Percentiles rank a stretch among this genome's conserved stretches.
These are phyloP conservation scores for Eutrema heterophyllum DNA, from an alignment of 345 rosid species.

Conservation along the genomic window DNA sequence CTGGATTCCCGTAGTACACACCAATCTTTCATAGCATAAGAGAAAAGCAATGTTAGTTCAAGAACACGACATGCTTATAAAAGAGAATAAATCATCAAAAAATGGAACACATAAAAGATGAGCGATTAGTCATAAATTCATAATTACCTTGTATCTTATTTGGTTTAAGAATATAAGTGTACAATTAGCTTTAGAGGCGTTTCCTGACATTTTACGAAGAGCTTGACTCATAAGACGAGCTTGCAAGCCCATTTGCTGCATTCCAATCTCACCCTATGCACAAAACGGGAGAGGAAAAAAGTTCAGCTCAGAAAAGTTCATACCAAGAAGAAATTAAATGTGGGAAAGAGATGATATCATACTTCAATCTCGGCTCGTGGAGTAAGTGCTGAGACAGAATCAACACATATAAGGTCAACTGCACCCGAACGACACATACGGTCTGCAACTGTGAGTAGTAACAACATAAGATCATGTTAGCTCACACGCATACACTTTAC, in stretches of 20 bases:
- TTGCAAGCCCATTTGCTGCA: slow-evolving; percentile 99
- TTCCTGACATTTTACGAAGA: slow-evolving; percentile 98
- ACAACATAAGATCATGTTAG: slow-evolving; percentile 20
- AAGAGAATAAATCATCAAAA: neutral
- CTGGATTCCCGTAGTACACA: slow-evolving; percentile 96
- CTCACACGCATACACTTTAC: neutral
- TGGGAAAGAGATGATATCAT: neutral
- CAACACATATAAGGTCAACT: slow-evolving; percentile 87
- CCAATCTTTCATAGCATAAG: slow-evolving; percentile 60
- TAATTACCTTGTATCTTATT: slow-evolving; percentile 82
- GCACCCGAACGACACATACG: slow-evolving; percentile 99
- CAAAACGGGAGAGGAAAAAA: neutral
- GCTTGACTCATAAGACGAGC: slow-evolving; percentile 99
- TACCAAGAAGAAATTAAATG: neutral
- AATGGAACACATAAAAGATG: neutral
- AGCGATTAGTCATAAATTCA: slow-evolving; percentile 5
- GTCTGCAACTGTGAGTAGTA: slow-evolving; percentile 68
- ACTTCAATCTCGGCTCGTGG: slow-evolving; percentile 99
- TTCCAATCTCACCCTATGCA: slow-evolving; percentile 91
- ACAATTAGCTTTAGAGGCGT: slow-evolving; percentile 99
- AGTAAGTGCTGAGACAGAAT: slow-evolving; percentile 96
- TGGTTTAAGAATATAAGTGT: slow-evolving; percentile 91
- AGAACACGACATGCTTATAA: neutral
- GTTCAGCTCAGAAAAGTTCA: neutral
- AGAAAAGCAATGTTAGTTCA: slow-evolving; percentile 14